Base-by-base conservation (phyloP, 148 eudicot species). In the Vaccinium macrocarpon region DNA sequence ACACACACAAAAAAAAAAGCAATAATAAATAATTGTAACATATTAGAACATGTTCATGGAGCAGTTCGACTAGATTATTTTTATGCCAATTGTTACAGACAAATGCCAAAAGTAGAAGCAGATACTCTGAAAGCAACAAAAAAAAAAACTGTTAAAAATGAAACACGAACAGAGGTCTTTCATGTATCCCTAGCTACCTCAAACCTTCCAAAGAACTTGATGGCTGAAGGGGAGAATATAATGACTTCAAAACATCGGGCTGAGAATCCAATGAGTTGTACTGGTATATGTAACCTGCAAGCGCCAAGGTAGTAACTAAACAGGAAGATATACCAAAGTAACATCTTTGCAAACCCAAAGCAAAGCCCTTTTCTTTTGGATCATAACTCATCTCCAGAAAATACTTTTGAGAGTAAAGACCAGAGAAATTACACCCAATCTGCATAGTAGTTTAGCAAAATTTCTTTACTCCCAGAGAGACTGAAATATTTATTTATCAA, bases 151-250 rank as follows among this genome's bases (percentile, higher is more conserved):
- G 46, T 68, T 61, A 81, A 55, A 70, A 62, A 70, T 8, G 8
- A 64, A 62, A 70, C 15, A 13, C 51, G 50, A 52, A 27, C 13
- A 78, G 64, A 50, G 48, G 62, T 80, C 82, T 48, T 5, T 80
- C 46, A 79, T 72, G 29, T 18, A 35, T 53, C 48, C 72, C 62
- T 84, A 97, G 98, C 99, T 84, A 97, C 99, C 99, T 95, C 87
- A 95, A 82, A 23, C 95, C 98, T 93, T 95, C 99, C 86, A 97
- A 81, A 85, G 99, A 84, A 82, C 95, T 94, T 83, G 98, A 93
- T 85, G 92, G 89, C 86, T 94, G 99, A 88, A 97, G 93, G 48
- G 99, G 99, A 91, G 99, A 95, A 91, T 97, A 97, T 73, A 97
- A 85, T 21, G 99, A 95, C 84, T 93, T 94, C 89, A 97, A 90